Conservation (phyloP, 768 basidiomycete genomes). For the Cystobasidium ongulense region DNA sequence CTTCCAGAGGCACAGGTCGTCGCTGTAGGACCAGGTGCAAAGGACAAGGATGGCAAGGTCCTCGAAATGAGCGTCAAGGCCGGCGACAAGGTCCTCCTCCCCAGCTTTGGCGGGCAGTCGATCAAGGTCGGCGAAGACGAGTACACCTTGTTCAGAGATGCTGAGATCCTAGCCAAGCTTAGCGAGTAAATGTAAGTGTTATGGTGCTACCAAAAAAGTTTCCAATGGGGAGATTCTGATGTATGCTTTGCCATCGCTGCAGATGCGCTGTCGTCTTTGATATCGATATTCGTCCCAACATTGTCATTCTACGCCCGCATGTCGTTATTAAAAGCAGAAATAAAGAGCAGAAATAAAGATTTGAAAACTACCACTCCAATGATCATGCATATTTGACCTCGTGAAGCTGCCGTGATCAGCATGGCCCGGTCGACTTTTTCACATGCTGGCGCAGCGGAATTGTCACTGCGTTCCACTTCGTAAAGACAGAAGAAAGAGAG, state of each 20-base stretch:
- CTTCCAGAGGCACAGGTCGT: slow-evolving; percentile 97
- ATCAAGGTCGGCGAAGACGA: slow-evolving; percentile 99
- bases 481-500: too few relatives aligned
- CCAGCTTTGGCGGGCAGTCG: slow-evolving; percentile 90
- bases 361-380: not conserved
- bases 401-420: too few relatives aligned
- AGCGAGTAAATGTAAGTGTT: slow-evolving; percentile 56
- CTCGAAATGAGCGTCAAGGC: slow-evolving; percentile 69
- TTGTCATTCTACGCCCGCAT: not conserved
- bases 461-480: too few relatives aligned
- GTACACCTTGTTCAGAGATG: slow-evolving; percentile 86
- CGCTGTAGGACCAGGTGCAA: slow-evolving; percentile 89
- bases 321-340: not conserved
- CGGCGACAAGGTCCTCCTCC: slow-evolving; percentile 85
- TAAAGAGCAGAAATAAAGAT: too few relatives aligned
- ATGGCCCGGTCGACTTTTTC: too few relatives aligned
- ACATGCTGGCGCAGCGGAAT: too few relatives aligned
- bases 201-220: not conserved
- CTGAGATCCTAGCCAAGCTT: slow-evolving; percentile 92
- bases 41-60: slow-evolving; percentile 70
- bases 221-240: not conserved
- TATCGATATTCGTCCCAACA: not conserved
- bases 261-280: too few relatives aligned
- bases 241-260: too few relatives aligned
- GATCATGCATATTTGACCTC: too few relatives aligned